These are phyloP conservation scores for Telfairia occidentalis DNA, from an alignment of 331 rosid species.

Conservation along the genomic window DNA sequence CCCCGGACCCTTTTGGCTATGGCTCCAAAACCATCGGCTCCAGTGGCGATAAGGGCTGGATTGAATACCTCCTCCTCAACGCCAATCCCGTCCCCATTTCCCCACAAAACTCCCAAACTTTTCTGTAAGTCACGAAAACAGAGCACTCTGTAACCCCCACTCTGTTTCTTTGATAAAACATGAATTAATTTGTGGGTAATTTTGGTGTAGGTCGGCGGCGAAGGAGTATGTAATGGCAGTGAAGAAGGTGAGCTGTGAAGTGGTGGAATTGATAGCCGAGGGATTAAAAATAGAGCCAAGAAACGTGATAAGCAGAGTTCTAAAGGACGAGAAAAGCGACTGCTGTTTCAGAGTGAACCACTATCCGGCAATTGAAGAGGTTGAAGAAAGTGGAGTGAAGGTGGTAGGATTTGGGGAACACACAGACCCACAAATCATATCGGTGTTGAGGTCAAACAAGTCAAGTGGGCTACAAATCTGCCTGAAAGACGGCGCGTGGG, in stretches of 20 bases:
- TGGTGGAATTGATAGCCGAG: conserved; percentile 56
- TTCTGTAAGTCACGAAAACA: conserved; percentile 17
- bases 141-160: conserved; percentile 24
- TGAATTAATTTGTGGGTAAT: too few relatives aligned
- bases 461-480: conserved; percentile 13
- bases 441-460: conserved; percentile 7
- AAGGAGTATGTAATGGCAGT: conserved; percentile 29
- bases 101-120: conserved; percentile 19
- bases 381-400: conserved; percentile 31
- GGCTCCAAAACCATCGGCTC: conserved; percentile 57
- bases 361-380: conserved; percentile 60
- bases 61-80: conserved; percentile 64
- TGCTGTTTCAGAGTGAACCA: conserved; percentile 57
- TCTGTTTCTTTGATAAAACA: conserved; percentile 14
- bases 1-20: conserved; percentile 76
- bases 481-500: conserved; percentile 10
- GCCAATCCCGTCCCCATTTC: conserved; percentile 45
- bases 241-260: conserved; percentile 36
- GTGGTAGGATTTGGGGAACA: conserved; percentile 88
- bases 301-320: conserved; percentile 38
- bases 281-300: conserved; percentile 38
- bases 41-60: conserved; percentile 85
- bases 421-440: conserved; percentile 78
- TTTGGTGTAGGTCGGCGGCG: conserved; percentile 27
- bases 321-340: conserved; percentile 53